Evolutionary conservation across 306 rosid species (phyloP).

Genomic region (Gillenia trifoliata): DNA sequence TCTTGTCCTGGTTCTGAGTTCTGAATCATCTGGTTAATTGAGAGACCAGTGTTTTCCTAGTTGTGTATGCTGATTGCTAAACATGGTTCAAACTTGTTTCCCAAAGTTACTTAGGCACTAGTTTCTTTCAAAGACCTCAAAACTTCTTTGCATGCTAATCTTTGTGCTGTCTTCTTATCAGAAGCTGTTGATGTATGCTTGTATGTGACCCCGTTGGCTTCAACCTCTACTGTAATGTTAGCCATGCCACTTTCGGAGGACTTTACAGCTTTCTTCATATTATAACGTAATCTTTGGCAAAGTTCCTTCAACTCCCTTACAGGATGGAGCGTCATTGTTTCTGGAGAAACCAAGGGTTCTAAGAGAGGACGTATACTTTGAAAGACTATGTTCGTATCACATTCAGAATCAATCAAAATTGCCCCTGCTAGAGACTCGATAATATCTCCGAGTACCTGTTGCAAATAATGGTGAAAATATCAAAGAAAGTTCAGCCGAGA

Average conservation of each 20-base stretch:
- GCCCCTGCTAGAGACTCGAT: slow-evolving; percentile 81
- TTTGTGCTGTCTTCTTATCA: slow-evolving; percentile 32
- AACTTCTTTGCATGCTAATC: slow-evolving; percentile 39
- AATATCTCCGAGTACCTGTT: slow-evolving; percentile 67
- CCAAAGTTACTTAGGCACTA: not conserved
- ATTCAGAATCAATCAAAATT: slow-evolving; percentile 59
- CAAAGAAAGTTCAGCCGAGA: not conserved
- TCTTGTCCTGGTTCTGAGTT: no score
- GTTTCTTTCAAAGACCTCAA: slow-evolving; percentile 36
- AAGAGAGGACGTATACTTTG: slow-evolving; percentile 51
- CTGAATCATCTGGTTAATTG: no score
- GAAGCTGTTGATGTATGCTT: slow-evolving; percentile 3
- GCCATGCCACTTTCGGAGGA: slow-evolving; percentile 14
- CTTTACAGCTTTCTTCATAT: not conserved
- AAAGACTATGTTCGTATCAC: slow-evolving; percentile 41
- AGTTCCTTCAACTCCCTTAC: slow-evolving; percentile 33
- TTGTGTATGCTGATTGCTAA: no score
- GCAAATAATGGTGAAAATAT: not conserved
- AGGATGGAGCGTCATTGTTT: slow-evolving; percentile 46
- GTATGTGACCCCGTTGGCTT: slow-evolving; percentile 32
- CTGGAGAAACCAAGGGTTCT: slow-evolving; percentile 60
- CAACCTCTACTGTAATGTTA: slow-evolving; percentile 29
- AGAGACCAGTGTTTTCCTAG: no score
- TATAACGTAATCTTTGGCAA: slow-evolving; percentile 32
- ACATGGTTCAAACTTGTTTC: not conserved